Evolutionary conservation across 148 eudicot species (phyloP), one percentile per base, ranked within the genome.

Genomic region (Drosera capensis): DNA sequence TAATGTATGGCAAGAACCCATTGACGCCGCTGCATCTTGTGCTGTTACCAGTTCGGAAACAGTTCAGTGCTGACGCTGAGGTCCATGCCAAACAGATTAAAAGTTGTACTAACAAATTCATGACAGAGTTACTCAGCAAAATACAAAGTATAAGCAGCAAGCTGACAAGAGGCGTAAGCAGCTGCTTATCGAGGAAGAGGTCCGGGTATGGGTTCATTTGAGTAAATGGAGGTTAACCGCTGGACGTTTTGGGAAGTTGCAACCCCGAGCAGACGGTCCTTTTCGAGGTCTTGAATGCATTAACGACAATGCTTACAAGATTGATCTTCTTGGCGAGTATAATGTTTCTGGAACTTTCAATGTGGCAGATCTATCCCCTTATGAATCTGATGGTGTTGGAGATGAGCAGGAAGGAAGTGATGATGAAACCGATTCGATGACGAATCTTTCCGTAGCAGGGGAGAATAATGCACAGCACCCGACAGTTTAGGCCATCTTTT

Each of bases 281-380:
- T 55, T 55, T 20, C 5, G 0, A 8, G 43, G 44, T 6, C 20
- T 55, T 3, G 30, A 44, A n/a, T n/a, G n/a, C n/a, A n/a, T n/a
- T n/a, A n/a, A n/a, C n/a, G n/a, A n/a, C n/a, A n/a, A n/a, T n/a
- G 44, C 59, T 5, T 55, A 55, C 43, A 29, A 45, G 29, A 23
- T 55, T 3, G 59, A 55, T 1, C n/a, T 30, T 2, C 59, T 51
- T 1, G 35, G 13, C 13, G 13, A 30, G 35, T 30, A 30, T n/a
- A n/a, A n/a, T n/a, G n/a, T n/a, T n/a, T n/a, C n/a, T n/a, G n/a
- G n/a, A n/a, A n/a, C n/a, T n/a, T n/a, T n/a, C n/a, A n/a, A n/a
- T n/a, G n/a, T n/a, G n/a, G n/a, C n/a, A n/a, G n/a, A n/a, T n/a
- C n/a, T n/a, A n/a, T n/a, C n/a, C n/a, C n/a, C n/a, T n/a, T n/a